Evolutionary conservation across 805 yeast species (phyloP).

Genomic region (Metschnikowia anglica): DNA sequence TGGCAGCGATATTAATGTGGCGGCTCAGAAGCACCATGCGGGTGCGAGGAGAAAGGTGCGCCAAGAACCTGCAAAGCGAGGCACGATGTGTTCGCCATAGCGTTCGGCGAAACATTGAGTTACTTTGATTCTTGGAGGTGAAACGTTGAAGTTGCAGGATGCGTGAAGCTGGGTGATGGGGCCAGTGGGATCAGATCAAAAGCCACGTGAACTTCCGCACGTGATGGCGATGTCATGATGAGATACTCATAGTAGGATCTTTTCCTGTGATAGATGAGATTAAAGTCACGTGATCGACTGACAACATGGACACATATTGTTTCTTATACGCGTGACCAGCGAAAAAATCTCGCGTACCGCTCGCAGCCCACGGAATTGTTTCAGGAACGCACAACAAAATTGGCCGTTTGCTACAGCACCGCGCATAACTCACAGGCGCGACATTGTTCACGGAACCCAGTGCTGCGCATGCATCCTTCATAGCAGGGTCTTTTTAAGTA

Average conservation of each 20-base stretch:
- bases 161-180: too few relatives aligned
- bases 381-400: slow-evolving; percentile 2
- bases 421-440: background rate
- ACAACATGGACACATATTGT: too few relatives aligned
- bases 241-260: too few relatives aligned
- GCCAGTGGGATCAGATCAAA: too few relatives aligned
- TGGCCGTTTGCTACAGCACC: slow-evolving; percentile 7
- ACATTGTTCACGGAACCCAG: background rate
- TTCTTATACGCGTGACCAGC: background rate
- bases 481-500: background rate
- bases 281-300: slow-evolving; percentile 7
- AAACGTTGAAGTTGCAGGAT: too few relatives aligned
- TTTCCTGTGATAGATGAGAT: too few relatives aligned
- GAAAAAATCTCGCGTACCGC: background rate
- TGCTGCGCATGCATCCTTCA: background rate
- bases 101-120: slow-evolving; percentile 1
- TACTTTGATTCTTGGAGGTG: background rate
- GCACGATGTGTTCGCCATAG: background rate
- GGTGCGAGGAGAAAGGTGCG: slow-evolving; percentile 6
- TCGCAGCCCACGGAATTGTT: slow-evolving; percentile 1
- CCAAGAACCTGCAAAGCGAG: background rate
- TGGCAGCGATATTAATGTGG: slow-evolving; percentile 1
- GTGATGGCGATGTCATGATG: too few relatives aligned
- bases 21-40: slow-evolving; percentile 10
- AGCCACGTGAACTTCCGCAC: too few relatives aligned